Base-by-base conservation (phyloP, 306 rosid genomes). In the Inga leiocalycina region DNA sequence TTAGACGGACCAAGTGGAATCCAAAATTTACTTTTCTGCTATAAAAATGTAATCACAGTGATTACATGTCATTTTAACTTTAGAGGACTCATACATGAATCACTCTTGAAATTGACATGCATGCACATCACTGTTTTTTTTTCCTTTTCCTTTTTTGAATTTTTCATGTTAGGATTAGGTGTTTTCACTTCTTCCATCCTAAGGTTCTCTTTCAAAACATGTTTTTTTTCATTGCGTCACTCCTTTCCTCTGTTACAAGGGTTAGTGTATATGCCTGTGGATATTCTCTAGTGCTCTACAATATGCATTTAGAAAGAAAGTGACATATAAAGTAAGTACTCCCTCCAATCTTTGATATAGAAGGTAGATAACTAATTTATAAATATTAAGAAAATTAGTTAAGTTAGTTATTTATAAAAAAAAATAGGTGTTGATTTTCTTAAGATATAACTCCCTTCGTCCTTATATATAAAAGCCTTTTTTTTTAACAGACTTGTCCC, bases 71-170 rank as follows among this genome's bases (percentile, higher is more conserved):
- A 76, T 45, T 75, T 76, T 77, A 64, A 24, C 37, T 45, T 32
- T 16, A 37, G 8, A 44, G 73, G 82, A 48, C 44, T 62, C 82
- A 48, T 49, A 67, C 61, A 11, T 48, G 86, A 71, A 62, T 61
- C 79, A 78, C 43, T 19, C 64, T 65, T 74, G 83, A 84, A 32
- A 66, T 64, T 13, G 80, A 84, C 77, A 72, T 79, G 44, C 34
- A 52, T 72, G 83, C 79, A 37, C 75, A 39, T 64, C 11, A 56
- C 27, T 52, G 27, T 20, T 20, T 56, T 19, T 19, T 61, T 17
- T 35, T 6, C 30, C 30, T 27, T 27, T 27, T 27, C 41, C 8
- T 16, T 17, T 9, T 20, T 17, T 37, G 7, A 17, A 5, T 54
- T 15, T 20, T 1, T 22, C 32, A 59, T 22, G 11, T 61, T 24